Evolutionary conservation across 768 basidiomycete species (phyloP), one percentile per base, ranked within the genome.

Genomic region (Strobilomyces dryophilus): DNA sequence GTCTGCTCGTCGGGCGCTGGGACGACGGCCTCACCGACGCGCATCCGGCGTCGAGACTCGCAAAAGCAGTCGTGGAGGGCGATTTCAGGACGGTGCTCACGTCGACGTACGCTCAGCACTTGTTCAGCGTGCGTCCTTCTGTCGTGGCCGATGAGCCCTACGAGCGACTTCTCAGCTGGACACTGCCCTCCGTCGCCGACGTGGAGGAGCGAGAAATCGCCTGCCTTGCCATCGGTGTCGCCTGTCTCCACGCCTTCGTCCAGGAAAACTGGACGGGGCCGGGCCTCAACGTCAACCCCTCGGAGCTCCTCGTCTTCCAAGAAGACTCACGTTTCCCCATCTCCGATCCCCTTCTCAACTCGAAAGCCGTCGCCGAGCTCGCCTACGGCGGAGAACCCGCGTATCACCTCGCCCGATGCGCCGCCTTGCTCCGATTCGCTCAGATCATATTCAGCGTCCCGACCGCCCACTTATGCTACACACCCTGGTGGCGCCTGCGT

Each of bases 181-280:
- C 63, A 3, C 56, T 61, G 10, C 49, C 66, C 5, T 54, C 69
- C n/a, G 57, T 63, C 9, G 42, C 63, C 5, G 71, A 74, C 45
- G 68, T 70, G 3, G 61, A 67, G 14, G 77, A 79, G 40, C 71
- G 70, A 36, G 88, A 89, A 66, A 61, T 86, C 20, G 54, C 77
- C 35, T 78, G 77, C 29, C 73, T 98, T 36, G 68, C 81, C 11
- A 57, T 92, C 10, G 92, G 83, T 0, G 77, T 95, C 10, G 84
- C 92, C 7, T 87, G 86, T 56, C 75, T 98, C 21, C 92, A 97
- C 58, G 83, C 90, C 0, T 99, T 95, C 73, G 76, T 94, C 5
- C 97, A 99, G 67, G 78, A 76, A 27, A 99, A 99, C 70, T 99
- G 94, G 93, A 98, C 95, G 0, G 97, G 97, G 6, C 97, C 97